phyloP scores from a whole-genome alignment of 2,329 filamentous ascomycete genomes.

The Ophiocordyceps australis region DNA sequence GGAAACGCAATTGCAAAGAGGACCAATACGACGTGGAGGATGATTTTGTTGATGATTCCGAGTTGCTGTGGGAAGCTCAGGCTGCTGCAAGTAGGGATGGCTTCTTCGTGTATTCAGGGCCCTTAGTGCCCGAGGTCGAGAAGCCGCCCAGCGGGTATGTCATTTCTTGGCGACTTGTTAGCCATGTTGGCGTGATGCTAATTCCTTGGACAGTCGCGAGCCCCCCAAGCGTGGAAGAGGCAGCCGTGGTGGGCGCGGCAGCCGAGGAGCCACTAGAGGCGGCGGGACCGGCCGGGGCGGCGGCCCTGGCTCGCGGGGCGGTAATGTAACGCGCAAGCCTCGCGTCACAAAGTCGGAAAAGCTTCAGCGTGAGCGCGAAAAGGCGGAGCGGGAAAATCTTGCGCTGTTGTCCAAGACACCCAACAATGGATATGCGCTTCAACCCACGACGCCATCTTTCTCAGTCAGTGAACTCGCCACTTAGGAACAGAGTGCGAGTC shows the following conservation, averaged over 20 bases:
- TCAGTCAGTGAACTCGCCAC: conserved; percentile 17
- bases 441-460: conserved; percentile 17
- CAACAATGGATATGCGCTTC: conserved; percentile 16
- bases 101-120: conserved; percentile 95
- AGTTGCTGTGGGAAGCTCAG: conserved; percentile 88
- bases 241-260: conserved; percentile 28
- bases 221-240: conserved; percentile 51
- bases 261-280: conserved; percentile 44
- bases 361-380: conserved; percentile 64
- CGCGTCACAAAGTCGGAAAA: conserved; percentile 76
- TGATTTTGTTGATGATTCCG: conserved; percentile 82
- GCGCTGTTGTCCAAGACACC: conserved; percentile 20
- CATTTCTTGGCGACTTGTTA: too few species aligned
- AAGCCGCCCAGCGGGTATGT: conserved; percentile 42
- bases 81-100: conserved; percentile 88
- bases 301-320: conserved; percentile 56
- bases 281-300: conserved; percentile 26
- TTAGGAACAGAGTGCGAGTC: conserved; percentile 3
- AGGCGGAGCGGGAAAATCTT: conserved; percentile 49
- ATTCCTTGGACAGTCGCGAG: too few species aligned
- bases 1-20: conserved; percentile 64
- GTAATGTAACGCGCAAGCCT: conserved; percentile 59
- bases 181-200: too few species aligned
- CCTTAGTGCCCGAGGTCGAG: conserved; percentile 72
- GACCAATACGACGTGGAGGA: conserved; percentile 74